phyloP scores from a whole-genome alignment of 805 yeast genomes.

The Diddensiella transvaalensis region DNA sequence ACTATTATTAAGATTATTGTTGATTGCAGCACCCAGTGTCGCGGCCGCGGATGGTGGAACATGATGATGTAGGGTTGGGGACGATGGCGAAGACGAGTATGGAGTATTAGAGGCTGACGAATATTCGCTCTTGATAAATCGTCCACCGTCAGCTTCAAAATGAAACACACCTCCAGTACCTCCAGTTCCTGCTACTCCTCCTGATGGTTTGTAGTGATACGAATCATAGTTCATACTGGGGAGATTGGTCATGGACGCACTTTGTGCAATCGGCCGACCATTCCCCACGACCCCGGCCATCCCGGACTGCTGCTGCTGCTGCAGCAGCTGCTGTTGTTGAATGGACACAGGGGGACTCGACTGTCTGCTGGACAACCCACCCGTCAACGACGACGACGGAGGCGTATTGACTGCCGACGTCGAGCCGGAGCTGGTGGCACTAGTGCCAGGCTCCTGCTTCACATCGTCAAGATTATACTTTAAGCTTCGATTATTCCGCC shows the following conservation, averaged over 20 bases:
- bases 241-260: constrained; percentile 16
- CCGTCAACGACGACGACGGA: constrained; percentile 6
- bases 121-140: constrained; percentile 19
- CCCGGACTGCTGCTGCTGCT: constrained; percentile 13
- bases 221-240: constrained; percentile 14
- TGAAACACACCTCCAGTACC: background rate
- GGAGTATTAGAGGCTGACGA: constrained; percentile 24
- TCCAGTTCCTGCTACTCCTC: background rate
- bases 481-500: constrained; percentile 27
- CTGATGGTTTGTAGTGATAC: background rate
- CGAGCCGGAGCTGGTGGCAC: background rate
- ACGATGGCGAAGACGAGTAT: constrained; percentile 25
- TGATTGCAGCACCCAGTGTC: background rate
- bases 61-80: constrained; percentile 23
- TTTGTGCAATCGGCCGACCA: constrained; percentile 12
- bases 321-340: constrained; percentile 15
- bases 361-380: constrained; percentile 5
- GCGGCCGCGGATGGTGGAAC: background rate
- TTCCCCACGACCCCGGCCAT: constrained; percentile 7
- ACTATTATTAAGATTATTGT: background rate
- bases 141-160: constrained; percentile 5
- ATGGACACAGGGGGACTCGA: constrained; percentile 2
- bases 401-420: background rate
- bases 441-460: constrained; percentile 8
- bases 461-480: constrained; percentile 11